Evolutionary conservation across 1,284 basidiomycete genomes (phyloP), one percentile per base, ranked within the genome.

Genomic region (Pseudozyma hubeiensis): DNA sequence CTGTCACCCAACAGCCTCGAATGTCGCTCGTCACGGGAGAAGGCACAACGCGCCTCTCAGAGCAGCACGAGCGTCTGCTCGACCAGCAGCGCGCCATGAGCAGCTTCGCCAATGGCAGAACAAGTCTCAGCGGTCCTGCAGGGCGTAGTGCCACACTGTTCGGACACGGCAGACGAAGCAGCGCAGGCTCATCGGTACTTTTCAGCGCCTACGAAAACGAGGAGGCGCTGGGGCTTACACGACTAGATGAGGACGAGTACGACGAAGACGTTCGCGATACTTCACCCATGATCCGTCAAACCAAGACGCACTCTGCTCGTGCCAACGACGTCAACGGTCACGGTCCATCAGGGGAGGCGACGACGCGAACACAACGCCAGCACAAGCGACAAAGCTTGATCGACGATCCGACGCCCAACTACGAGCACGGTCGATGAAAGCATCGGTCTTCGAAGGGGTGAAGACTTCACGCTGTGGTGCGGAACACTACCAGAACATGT

Each of bases 1-100:
- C 79, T 5, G 65, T 74, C n/a, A 79, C 73, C 0, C 75, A 79
- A 45, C 79, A 81, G 57, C 74, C 80, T 6, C 67, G 80, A 46
- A 80, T 81, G 71, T 76, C 72, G 50, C 71, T 81, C 44, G 71
- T 81, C 41, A 81, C 80, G 0, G 80, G 80, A 40, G 77, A 81
- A 50, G 80, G 80, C 35, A 72, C 80, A 11, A 67, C 69, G 7
- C 71, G 80, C 41, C 31, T 60, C 17, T 75, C 68, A 8, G 78
- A 80, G 58, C 69, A 77, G 40, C 78, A 76, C 45, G 79, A 81
- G 45, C 67, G 75, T 13, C 53, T 81, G 35, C 60, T 81, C n/a
- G 56, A 61, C 37, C 68, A 75, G 53, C 65, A 72, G 61, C 71
- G 72, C 5, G 52, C 64, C 31, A 72, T 72, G 65, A 68, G 52